A percentile compares a stretch with the other conserved stretches of the same genome.
Evolutionary conservation across 345 rosid genomes (phyloP).

Genomic region (Sisymbrium irio): DNA sequence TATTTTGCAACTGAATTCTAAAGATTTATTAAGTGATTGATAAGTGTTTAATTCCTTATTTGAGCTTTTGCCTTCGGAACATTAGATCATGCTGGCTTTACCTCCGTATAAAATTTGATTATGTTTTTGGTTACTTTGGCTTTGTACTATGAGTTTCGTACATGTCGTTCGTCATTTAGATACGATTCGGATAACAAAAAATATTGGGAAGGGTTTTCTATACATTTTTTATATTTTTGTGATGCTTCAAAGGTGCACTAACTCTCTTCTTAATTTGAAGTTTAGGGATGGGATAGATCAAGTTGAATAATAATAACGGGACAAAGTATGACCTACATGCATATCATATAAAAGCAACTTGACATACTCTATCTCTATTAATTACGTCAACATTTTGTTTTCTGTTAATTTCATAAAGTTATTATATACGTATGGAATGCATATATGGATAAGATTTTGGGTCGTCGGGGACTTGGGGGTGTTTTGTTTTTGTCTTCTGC

Average conservation of each 20-base stretch:
- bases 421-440: background rate
- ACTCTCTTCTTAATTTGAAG: background rate
- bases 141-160: background rate
- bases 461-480: slow-evolving; percentile 32
- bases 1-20: background rate
- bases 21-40: background rate
- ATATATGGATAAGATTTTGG: slow-evolving; percentile 32
- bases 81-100: background rate
- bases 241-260: background rate
- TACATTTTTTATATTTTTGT: background rate
- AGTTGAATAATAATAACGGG: slow-evolving; percentile 26
- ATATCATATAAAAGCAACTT: slow-evolving; percentile 33
- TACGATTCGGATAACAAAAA: background rate
- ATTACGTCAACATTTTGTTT: slow-evolving; percentile 27
- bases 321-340: slow-evolving; percentile 37
- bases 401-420: slow-evolving; percentile 8
- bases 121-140: background rate
- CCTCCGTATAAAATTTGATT: background rate
- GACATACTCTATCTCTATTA: slow-evolving; percentile 27
- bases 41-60: no score
- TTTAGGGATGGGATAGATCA: background rate
- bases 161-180: background rate
- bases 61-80: no score
- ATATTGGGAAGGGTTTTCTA: background rate
- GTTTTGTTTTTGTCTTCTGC: slow-evolving; percentile 36